These are phyloP conservation scores for Penicillium taxi DNA, from an alignment of 495 filamentous ascomycete species.

Conservation along the genomic window DNA sequence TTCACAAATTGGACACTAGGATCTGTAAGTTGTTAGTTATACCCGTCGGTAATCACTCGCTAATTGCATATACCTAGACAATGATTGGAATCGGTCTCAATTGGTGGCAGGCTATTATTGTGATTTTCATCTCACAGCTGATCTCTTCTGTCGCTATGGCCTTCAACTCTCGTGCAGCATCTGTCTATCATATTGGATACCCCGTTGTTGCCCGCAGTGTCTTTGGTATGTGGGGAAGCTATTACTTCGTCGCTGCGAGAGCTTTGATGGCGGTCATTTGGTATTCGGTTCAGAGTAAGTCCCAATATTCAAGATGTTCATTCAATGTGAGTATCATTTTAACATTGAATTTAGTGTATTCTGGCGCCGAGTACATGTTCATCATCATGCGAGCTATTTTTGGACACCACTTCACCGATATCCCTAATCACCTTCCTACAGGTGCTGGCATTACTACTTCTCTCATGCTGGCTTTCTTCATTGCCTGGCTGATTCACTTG, in stretches of 20 bases:
- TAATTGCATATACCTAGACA: neutral
- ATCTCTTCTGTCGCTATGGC: constrained; percentile 4
- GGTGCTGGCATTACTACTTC: constrained; percentile 2
- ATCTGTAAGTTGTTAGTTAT: constrained; percentile 4
- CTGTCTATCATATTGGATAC: constrained; percentile 1
- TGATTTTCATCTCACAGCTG: constrained; percentile 3
- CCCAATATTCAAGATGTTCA: neutral
- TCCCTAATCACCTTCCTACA: constrained; percentile 1
- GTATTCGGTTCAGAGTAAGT: constrained; percentile 4
- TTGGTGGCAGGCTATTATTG: constrained; percentile 5
- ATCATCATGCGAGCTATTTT: constrained; percentile 2
- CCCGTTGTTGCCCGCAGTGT: constrained; percentile 3
- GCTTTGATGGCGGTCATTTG: constrained; percentile 3
- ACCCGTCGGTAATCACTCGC: neutral
- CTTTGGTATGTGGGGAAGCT: constrained; percentile 5
- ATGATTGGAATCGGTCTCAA: constrained; percentile 5
- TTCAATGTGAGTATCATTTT: neutral
- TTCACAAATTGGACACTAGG: constrained; percentile 5
- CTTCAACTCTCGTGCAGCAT: constrained; percentile 1
- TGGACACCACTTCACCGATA: constrained; percentile 1
- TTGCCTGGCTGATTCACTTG: constrained; percentile 3
- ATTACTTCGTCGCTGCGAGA: constrained; percentile 2
- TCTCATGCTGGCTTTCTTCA: constrained; percentile 2
- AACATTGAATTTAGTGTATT: neutral
- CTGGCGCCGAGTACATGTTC: constrained; percentile 1